These are phyloP conservation scores for Saturnispora serradocipensis DNA, from an alignment of 805 yeast species.

Conservation along the genomic window DNA sequence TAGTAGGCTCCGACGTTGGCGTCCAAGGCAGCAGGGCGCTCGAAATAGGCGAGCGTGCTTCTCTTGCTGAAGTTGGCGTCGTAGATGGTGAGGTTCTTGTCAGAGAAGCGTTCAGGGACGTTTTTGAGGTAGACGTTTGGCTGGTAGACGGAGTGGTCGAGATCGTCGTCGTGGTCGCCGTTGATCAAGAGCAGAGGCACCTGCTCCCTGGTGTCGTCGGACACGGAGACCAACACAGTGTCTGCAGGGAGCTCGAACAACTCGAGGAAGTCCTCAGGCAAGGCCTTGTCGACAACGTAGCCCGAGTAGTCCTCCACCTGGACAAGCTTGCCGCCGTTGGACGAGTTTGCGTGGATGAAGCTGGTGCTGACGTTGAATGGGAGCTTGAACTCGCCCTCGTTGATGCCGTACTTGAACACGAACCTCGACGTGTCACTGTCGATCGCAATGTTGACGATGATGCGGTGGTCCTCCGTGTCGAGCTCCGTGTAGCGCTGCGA, in stretches of 20 bases:
- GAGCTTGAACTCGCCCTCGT: slow-evolving; percentile 9
- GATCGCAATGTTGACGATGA: slow-evolving; percentile 8
- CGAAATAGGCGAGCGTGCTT: not conserved
- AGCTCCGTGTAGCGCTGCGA: slow-evolving; percentile 14
- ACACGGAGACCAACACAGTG: not conserved
- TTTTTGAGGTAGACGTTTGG: not conserved
- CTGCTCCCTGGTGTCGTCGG: not conserved
- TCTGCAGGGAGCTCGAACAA: not conserved
- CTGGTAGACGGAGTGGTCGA: not conserved
- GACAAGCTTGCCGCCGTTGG: slow-evolving; percentile 7
- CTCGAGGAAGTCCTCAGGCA: slow-evolving; percentile 10
- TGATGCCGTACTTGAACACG: slow-evolving; percentile 15
- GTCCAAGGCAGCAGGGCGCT: not conserved
- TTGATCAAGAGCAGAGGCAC: not conserved
- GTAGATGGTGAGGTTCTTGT: not conserved
- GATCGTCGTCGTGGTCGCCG: not conserved
- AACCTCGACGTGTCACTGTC: slow-evolving; percentile 9
- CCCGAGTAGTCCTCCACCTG: slow-evolving; percentile 18
- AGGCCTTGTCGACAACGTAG: slow-evolving; percentile 15
- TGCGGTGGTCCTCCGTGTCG: slow-evolving; percentile 12
- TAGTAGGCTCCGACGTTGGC: not conserved
- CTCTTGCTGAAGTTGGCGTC: not conserved
- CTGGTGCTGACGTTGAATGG: slow-evolving; percentile 17
- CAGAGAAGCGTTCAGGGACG: not conserved
- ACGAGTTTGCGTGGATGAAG: slow-evolving; percentile 13